Evolutionary conservation across 1,139 yeast genomes (phyloP).

Genomic region (Pichia sp.): DNA sequence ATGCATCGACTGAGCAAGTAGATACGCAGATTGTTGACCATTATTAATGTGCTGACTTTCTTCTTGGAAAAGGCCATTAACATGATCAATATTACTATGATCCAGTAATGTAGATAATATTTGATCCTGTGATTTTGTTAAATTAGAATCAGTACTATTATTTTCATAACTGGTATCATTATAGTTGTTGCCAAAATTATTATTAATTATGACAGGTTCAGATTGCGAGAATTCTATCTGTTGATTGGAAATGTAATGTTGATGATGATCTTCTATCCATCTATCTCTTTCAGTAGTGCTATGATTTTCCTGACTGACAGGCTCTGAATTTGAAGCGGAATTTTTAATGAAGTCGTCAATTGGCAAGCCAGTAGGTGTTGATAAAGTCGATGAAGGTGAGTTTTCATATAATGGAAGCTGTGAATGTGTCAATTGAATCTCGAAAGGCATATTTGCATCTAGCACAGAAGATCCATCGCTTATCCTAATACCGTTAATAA

Average conservation of each 20-base stretch:
- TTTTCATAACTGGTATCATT: background rate
- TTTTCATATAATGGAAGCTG: conserved; percentile 14
- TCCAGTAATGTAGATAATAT: background rate
- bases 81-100: background rate
- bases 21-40: no score
- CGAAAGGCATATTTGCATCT: conserved; percentile 7
- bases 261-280: background rate
- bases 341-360: no score
- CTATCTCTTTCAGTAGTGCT: no score
- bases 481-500: conserved; percentile 42
- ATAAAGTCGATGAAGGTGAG: conserved; percentile 5
- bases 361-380: conserved; percentile 5
- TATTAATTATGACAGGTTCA: no score
- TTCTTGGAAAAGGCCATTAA: no score
- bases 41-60: no score
- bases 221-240: no score
- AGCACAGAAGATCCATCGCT: conserved; percentile 33
- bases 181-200: no score
- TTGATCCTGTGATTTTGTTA: background rate
- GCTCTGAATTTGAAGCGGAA: no score
- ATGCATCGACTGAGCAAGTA: no score
- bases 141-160: background rate
- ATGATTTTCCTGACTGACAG: no score
- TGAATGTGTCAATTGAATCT: conserved; percentile 10
- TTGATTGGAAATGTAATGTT: background rate